These are phyloP conservation scores for Hamiltosporidium tvaerminnensis DNA, from an alignment of 371 early-diverging fungal species.

Conservation along the genomic window DNA sequence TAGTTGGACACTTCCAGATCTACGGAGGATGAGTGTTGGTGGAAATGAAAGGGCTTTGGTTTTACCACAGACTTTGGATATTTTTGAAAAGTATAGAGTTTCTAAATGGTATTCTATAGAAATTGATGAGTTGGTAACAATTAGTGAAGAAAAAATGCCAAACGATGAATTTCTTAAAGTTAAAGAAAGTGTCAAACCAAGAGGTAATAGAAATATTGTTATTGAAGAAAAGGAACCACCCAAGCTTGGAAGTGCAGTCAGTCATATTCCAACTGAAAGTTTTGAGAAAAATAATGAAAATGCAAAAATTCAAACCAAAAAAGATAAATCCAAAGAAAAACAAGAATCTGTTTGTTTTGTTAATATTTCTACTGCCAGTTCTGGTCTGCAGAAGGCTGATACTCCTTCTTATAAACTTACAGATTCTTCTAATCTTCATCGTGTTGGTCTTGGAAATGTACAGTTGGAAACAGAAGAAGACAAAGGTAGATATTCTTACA, in stretches of 20 bases:
- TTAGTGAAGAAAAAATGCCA: constrained; percentile 12
- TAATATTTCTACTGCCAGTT: neutral
- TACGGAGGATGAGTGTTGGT: constrained; percentile 28
- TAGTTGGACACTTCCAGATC: constrained; percentile 29
- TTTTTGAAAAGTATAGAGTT: constrained; percentile 25
- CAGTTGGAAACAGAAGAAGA: neutral
- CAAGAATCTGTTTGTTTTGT: neutral
- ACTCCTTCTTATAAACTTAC: neutral
- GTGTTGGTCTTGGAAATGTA: neutral
- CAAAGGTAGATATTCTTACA: neutral
- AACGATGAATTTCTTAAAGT: constrained; percentile 9
- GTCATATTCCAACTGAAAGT: neutral
- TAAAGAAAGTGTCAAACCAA: neutral
- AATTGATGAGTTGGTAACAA: constrained; percentile 11
- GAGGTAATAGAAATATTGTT: too few relatives aligned
- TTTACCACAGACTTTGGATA: constrained; percentile 8
- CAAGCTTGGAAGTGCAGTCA: neutral
- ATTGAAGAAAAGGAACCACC: neutral
- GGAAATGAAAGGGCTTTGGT: constrained; percentile 27
- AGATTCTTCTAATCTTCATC: neutral
- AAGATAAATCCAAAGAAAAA: neutral
- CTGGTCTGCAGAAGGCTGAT: neutral
- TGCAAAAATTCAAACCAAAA: neutral
- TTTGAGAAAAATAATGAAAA: neutral
- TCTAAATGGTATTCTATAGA: constrained; percentile 8